Evolutionary conservation across 495 filamentous ascomycete species (phyloP).

Genomic region (Penicillium verhagenii): DNA sequence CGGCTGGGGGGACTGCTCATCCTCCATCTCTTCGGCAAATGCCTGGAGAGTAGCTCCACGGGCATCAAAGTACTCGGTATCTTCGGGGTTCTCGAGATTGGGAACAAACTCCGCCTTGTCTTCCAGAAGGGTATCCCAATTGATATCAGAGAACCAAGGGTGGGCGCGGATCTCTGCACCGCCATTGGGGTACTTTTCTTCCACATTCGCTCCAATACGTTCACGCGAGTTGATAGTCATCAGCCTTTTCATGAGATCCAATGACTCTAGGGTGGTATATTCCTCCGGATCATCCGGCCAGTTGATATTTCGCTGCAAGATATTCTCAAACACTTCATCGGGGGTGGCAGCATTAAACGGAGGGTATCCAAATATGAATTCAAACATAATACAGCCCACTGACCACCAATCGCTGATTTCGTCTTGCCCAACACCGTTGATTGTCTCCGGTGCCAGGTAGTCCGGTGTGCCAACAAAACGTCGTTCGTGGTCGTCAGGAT

Average conservation of each 20-base stretch:
- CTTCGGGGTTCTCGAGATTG: slow-evolving; percentile 87
- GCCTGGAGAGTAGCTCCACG: slow-evolving; percentile 85
- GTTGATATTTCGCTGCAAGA: slow-evolving; percentile 79
- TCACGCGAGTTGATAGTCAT: slow-evolving; percentile 78
- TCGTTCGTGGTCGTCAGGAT: slow-evolving; percentile 89
- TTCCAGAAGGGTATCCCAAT: slow-evolving; percentile 86
- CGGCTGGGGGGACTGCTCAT: slow-evolving; percentile 67
- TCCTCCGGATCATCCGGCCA: slow-evolving; percentile 78
- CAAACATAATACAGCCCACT: slow-evolving; percentile 93
- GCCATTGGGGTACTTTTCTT: slow-evolving; percentile 74
- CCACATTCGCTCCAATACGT: slow-evolving; percentile 79
- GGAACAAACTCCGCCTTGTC: slow-evolving; percentile 97
- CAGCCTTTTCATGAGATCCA: slow-evolving; percentile 88
- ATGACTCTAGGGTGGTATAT: slow-evolving; percentile 76
- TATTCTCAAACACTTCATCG: slow-evolving; percentile 96
- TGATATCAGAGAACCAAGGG: slow-evolving; percentile 82
- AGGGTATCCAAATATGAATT: slow-evolving; percentile 88
- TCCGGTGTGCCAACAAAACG: slow-evolving; percentile 96
- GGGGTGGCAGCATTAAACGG: slow-evolving; percentile 91
- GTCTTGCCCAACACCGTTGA: slow-evolving; percentile 91
- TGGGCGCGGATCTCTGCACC: slow-evolving; percentile 89
- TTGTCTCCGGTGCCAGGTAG: slow-evolving; percentile 95
- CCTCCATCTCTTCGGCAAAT: slow-evolving; percentile 91
- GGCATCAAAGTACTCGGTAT: slow-evolving; percentile 96
- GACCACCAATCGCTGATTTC: slow-evolving; percentile 99